Base-by-base conservation (phyloP, 176 grass and related monocot species). In the Metroxylon sagu region DNA sequence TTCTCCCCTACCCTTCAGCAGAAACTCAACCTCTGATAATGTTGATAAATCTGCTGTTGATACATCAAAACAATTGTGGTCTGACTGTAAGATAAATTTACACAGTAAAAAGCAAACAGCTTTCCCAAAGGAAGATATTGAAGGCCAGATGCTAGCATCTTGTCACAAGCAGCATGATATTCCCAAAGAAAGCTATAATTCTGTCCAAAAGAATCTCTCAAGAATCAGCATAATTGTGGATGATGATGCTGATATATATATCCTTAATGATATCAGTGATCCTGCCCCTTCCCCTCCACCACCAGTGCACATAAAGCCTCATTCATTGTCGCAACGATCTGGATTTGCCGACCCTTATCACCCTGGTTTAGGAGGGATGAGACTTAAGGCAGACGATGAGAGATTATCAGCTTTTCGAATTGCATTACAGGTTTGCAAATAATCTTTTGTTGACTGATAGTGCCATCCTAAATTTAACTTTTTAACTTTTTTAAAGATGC, bases 1-100 rank as follows among this genome's bases (percentile, higher is more conserved):
- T 53, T 92, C 87, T 74, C 88, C 94, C 43, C 52, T 89, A 43
- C 88, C 88, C 25, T 88, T 82, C 49, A 98, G 72, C 65, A 80
- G 79, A 89, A 98, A 92, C 71, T 92, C 78, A 56, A 71, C 65
- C 6, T 82, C 68, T 60, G 82, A 79, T 56, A 68, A 90, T 80
- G 71, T 75, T 30, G 61, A 85, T 75, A 75, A 53, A 78, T 85
- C 70, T 64, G 77, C 64, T 21, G 66, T 59, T 54, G 69, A 77
- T 51, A 19, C 60, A 52, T 48, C 80, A 52, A 79, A 80, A 69
- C 69, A 88, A 25, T 79, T 14, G 18, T 6, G 80, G 60, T 52
- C 49, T 50, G 77, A 81, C 57, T 67, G 73, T 74, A 74, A 68
- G 4, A 50, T 79, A 17, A 62, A 73, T 25, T 50, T 19, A 4